Conservation (phyloP, 1,139 yeast species). For the Pichia sp. region DNA sequence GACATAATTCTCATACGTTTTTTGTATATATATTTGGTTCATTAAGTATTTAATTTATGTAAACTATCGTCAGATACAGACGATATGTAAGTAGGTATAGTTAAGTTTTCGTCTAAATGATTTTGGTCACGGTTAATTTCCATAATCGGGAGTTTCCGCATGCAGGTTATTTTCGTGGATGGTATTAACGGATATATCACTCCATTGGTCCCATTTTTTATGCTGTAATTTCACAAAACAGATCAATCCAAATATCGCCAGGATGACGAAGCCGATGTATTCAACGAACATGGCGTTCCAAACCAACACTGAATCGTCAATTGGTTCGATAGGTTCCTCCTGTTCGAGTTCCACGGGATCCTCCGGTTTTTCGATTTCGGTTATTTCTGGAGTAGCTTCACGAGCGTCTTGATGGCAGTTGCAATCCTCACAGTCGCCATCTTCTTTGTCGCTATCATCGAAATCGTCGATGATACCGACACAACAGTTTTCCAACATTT, state of each 20-base stretch:
- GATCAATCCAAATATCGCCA: constrained; percentile 27
- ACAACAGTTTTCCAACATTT: constrained; percentile 30
- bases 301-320: background rate
- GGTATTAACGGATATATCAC: background rate
- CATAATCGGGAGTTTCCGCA: no score
- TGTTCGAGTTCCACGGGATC: background rate
- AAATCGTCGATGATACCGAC: constrained; percentile 27
- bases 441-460: background rate
- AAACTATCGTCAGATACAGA: no score
- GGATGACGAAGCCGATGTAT: constrained; percentile 6
- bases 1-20: no score
- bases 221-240: constrained; percentile 29
- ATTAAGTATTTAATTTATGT: no score
- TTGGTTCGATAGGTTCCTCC: background rate
- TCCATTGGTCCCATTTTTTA: constrained; percentile 28
- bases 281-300: constrained; percentile 13
- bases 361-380: background rate
- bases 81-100: no score
- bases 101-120: no score
- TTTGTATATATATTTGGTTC: no score
- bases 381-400: background rate
- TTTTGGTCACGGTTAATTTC: background rate
- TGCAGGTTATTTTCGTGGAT: background rate
- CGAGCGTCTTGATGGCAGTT: background rate
- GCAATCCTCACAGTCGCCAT: background rate